Evolutionary conservation across 2,329 filamentous ascomycete genomes (phyloP).

Genomic region (Myriosclerotinia curreyana): DNA sequence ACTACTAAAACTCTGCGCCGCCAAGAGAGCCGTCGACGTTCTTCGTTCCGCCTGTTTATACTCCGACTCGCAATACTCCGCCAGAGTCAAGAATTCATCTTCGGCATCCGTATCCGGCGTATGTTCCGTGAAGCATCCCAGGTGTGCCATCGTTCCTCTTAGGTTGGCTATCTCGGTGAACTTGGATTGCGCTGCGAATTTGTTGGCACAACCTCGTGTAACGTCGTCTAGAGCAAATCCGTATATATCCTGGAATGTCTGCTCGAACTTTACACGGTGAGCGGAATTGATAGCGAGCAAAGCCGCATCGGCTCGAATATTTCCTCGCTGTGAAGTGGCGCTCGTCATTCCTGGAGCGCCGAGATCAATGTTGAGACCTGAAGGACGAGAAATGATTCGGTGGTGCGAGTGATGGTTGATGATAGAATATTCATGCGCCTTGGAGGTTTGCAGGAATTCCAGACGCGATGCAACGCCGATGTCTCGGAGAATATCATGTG

Average conservation of each 20-base stretch:
- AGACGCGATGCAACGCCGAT: background rate
- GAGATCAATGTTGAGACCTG: background rate
- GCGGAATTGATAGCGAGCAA: background rate
- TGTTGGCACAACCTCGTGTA: background rate
- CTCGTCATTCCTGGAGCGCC: no score
- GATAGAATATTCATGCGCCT: background rate
- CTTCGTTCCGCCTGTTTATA: background rate
- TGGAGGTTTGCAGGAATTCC: background rate
- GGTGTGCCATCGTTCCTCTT: background rate
- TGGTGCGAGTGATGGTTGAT: background rate
- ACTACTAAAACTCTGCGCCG: background rate
- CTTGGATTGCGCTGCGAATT: background rate
- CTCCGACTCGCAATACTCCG: background rate
- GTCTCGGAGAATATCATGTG: constrained; percentile 8
- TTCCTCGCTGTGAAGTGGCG: background rate
- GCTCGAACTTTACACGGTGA: background rate
- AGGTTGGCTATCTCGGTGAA: background rate
- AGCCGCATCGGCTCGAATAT: constrained; percentile 4
- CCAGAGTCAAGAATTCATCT: background rate
- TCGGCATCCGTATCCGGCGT: background rate
- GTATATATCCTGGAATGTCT: background rate
- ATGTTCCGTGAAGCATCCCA: background rate
- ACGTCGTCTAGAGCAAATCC: background rate
- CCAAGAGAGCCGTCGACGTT: background rate
- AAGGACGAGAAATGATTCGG: background rate